Evolutionary conservation across 129 eudicot species (phyloP).

Genomic region (Tagetes erecta): DNA sequence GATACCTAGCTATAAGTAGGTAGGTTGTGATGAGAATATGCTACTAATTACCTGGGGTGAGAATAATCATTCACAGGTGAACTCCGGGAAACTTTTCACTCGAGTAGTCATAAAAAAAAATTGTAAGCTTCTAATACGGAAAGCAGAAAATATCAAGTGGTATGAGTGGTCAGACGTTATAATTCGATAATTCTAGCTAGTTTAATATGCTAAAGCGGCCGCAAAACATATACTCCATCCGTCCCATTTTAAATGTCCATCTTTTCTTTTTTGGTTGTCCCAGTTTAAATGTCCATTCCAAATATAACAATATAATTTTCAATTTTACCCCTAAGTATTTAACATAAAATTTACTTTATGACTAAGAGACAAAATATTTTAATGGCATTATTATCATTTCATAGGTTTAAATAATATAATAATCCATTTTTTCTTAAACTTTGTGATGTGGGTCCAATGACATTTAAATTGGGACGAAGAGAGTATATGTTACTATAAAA

Average conservation of each 20-base stretch:
- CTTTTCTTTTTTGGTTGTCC: no score
- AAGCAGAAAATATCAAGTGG: neutral
- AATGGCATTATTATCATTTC: no score
- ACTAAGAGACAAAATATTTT: no score
- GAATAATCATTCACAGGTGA: neutral
- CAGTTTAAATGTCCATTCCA: no score
- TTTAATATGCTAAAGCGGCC: neutral
- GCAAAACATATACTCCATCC: neutral
- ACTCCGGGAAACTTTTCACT: neutral
- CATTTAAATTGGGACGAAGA: no score
- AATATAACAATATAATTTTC: no score
- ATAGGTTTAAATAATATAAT: no score
- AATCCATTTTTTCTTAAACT: no score
- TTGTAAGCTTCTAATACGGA: neutral
- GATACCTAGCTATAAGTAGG: neutral
- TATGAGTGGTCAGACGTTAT: neutral
- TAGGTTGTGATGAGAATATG: neutral
- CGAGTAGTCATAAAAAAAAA: neutral
- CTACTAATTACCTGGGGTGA: neutral
- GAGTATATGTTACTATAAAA: neutral
- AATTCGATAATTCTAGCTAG: neutral
- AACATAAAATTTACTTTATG: no score
- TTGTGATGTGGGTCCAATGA: no score
- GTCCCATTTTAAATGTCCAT: no score
- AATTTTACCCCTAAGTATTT: no score